phyloP scores from a whole-genome alignment of 768 basidiomycete genomes.

The Phanerochaete carnosa region DNA sequence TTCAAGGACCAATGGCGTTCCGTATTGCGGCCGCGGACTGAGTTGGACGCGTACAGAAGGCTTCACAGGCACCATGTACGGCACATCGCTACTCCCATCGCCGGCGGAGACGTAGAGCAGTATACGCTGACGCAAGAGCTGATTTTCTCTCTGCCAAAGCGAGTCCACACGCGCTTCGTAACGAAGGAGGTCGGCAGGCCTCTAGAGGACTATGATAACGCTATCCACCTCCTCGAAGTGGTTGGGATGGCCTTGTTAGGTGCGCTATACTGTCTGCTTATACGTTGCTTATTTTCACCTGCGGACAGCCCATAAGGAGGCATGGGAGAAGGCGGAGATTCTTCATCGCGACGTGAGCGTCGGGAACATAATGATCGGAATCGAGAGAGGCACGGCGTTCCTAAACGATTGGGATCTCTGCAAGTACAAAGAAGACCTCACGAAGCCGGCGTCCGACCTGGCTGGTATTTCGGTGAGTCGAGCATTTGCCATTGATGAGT shows the following conservation, averaged over 20 bases:
- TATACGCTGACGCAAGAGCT: background rate
- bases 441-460: background rate
- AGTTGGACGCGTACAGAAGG: background rate
- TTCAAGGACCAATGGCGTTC: constrained; percentile 3
- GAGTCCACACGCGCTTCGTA: background rate
- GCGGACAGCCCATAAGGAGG: background rate
- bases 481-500: background rate
- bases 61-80: background rate
- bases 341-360: too few relatives aligned
- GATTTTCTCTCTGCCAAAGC: background rate
- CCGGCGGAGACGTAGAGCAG: background rate
- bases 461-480: background rate
- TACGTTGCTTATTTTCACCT: background rate
- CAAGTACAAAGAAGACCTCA: too few relatives aligned
- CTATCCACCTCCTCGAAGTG: background rate
- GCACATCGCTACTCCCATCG: background rate
- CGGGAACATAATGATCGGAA: too few relatives aligned
- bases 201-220: background rate
- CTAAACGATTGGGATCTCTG: background rate
- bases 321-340: constrained; percentile 2
- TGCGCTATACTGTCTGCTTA: background rate
- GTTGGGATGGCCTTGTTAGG: background rate
- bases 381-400: too few relatives aligned
- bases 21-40: background rate
- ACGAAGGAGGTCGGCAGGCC: background rate